phyloP scores from a whole-genome alignment of 108 stramenopile species.

The Bacterosira constricta region DNA sequence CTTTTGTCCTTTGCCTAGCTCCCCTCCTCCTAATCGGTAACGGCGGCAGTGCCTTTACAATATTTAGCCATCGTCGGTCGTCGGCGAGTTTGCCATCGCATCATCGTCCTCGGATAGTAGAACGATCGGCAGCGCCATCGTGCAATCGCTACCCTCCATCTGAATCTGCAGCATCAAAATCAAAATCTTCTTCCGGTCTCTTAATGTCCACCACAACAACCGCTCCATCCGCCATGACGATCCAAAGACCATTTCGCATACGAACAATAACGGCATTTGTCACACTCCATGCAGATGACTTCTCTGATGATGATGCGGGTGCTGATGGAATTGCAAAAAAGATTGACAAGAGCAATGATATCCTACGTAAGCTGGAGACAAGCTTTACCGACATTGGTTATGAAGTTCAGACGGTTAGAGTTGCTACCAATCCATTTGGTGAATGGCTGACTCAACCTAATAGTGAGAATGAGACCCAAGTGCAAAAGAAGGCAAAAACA shows the following conservation, averaged over 20 bases:
- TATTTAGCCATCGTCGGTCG: no score
- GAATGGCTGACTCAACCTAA: conserved; percentile 61
- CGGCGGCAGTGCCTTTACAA: no score
- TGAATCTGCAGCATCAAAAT: no score
- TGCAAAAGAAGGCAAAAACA: background rate
- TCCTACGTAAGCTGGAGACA: conserved; percentile 33
- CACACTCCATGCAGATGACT: conserved; percentile 40
- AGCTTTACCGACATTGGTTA: conserved; percentile 52
- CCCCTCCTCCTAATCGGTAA: no score
- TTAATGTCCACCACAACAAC: background rate
- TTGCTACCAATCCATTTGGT: conserved; percentile 88
- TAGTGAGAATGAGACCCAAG: background rate
- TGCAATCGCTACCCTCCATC: no score
- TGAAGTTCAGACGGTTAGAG: conserved; percentile 78
- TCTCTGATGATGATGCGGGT: conserved; percentile 15
- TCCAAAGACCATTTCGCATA: conserved; percentile 40
- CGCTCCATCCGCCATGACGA: background rate
- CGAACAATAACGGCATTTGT: conserved; percentile 62
- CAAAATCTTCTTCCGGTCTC: no score
- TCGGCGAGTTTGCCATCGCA: no score
- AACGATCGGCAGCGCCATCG: no score
- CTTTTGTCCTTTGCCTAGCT: no score
- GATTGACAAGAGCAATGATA: conserved; percentile 16
- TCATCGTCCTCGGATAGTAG: no score
- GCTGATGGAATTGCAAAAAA: conserved; percentile 2